Evolutionary conservation across 805 yeast genomes (phyloP).

Genomic region (Saccharomycopsis fibuligera): DNA sequence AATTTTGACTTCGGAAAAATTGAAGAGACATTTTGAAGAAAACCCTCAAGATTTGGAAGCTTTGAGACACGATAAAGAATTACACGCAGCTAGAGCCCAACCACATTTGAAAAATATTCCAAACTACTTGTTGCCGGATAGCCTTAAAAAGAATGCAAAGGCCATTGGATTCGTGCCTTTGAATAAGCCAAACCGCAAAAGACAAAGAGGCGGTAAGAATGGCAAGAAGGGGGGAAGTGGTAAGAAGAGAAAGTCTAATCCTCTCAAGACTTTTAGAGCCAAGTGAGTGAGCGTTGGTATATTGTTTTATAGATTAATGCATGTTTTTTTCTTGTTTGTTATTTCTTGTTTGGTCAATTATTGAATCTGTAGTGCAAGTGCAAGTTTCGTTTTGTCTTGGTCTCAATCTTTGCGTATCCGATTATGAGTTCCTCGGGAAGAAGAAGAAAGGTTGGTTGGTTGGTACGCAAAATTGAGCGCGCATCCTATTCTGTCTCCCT

Average conservation of each 20-base stretch:
- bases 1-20: constrained; percentile 77
- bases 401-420: too few relatives aligned
- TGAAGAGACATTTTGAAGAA: constrained; percentile 92
- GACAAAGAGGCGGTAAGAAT: constrained; percentile 26
- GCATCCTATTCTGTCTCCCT: too few relatives aligned
- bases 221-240: constrained; percentile 25
- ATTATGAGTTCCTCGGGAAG: too few relatives aligned
- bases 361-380: too few relatives aligned
- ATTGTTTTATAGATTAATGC: too few relatives aligned
- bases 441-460: too few relatives aligned
- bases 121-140: constrained; percentile 79
- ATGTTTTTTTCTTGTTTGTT: too few relatives aligned
- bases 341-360: too few relatives aligned
- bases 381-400: too few relatives aligned
- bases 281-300: background rate
- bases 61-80: constrained; percentile 85
- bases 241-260: constrained; percentile 45
- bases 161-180: constrained; percentile 70
- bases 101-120: constrained; percentile 88
- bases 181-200: constrained; percentile 40
- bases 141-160: constrained; percentile 52
- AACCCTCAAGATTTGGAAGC: constrained; percentile 90
- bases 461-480: too few relatives aligned
- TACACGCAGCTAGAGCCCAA: constrained; percentile 78
- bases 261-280: constrained; percentile 50